A percentile compares a stretch with the other conserved stretches of the same genome.
These are phyloP conservation scores for Berkeleyomyces basicola DNA, from an alignment of 2,329 filamentous ascomycete species.

Conservation along the genomic window DNA sequence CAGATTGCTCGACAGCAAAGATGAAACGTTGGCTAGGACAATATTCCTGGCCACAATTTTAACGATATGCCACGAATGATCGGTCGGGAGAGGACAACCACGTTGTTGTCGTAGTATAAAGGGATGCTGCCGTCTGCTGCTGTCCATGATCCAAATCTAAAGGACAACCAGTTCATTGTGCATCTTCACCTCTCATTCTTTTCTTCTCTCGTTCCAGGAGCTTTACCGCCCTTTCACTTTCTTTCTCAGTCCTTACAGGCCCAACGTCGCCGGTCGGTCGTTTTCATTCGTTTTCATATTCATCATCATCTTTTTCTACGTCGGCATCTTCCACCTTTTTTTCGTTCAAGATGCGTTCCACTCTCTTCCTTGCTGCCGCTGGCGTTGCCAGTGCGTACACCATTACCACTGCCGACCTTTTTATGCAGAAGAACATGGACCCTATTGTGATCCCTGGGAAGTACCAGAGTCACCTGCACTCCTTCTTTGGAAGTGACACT, in stretches of 20 bases:
- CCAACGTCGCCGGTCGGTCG: neutral
- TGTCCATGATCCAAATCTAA: too few relatives aligned
- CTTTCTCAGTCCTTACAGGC: neutral
- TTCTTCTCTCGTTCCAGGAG: neutral
- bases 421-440: slow-evolving; percentile 23
- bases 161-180: neutral
- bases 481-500: slow-evolving; percentile 23
- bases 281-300: neutral
- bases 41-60: too few relatives aligned
- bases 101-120: too few relatives aligned
- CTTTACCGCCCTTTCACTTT: neutral
- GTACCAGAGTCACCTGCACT: slow-evolving; percentile 22
- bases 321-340: neutral
- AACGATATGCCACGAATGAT: too few relatives aligned
- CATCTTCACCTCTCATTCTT: neutral
- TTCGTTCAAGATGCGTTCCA: neutral
- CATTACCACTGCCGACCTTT: slow-evolving; percentile 16
- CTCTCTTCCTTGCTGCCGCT: neutral
- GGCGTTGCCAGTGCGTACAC: slow-evolving; percentile 16
- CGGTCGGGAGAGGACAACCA: too few relatives aligned
- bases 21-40: neutral
- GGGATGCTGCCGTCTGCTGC: too few relatives aligned
- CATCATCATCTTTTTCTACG: neutral
- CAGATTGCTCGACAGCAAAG: neutral
- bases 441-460: slow-evolving; percentile 21